A percentile compares a stretch with the other conserved stretches of the same genome.
These are phyloP conservation scores for Nemania serpens DNA, from an alignment of 2,329 filamentous ascomycete genomes.

Conservation along the genomic window DNA sequence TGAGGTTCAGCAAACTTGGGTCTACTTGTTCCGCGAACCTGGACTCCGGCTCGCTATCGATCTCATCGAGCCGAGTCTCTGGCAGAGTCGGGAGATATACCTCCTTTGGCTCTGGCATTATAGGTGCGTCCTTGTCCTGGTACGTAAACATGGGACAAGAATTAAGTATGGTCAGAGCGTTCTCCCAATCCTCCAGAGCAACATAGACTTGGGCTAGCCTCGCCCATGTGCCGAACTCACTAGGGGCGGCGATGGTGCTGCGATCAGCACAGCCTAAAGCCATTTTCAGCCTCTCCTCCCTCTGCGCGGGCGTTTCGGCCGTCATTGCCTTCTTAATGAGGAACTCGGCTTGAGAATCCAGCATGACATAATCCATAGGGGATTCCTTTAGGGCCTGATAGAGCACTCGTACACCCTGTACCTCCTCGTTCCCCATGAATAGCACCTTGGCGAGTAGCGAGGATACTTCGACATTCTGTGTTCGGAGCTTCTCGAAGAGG, in stretches of 20 bases:
- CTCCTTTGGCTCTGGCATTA: constrained; percentile 91
- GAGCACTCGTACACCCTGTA: constrained; percentile 87
- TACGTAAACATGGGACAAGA: constrained; percentile 99
- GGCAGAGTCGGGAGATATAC: constrained; percentile 85
- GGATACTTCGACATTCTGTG: constrained; percentile 89
- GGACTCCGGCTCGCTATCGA: constrained; percentile 86
- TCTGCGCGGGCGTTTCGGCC: constrained; percentile 58
- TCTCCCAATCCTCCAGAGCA: constrained; percentile 92
- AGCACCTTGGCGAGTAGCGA: constrained; percentile 89
- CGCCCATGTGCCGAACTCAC: constrained; percentile 97
- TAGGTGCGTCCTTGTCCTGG: constrained; percentile 93
- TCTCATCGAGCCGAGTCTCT: constrained; percentile 92
- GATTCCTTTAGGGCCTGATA: constrained; percentile 88
- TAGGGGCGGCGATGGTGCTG: constrained; percentile 91
- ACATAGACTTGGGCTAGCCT: constrained; percentile 92
- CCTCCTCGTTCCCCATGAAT: constrained; percentile 94
- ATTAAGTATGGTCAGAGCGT: constrained; percentile 92
- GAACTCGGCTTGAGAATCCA: constrained; percentile 93
- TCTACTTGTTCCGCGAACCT: constrained; percentile 86
- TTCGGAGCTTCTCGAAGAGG: constrained; percentile 92
- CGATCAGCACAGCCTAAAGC: constrained; percentile 92
- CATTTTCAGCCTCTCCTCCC: constrained; percentile 75
- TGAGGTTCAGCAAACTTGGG: constrained; percentile 80
- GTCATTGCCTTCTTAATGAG: constrained; percentile 78
- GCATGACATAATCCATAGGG: constrained; percentile 96